Evolutionary conservation across 106 monocot species (phyloP), one percentile per base, ranked within the genome.

Genomic region (Posidonia australis): DNA sequence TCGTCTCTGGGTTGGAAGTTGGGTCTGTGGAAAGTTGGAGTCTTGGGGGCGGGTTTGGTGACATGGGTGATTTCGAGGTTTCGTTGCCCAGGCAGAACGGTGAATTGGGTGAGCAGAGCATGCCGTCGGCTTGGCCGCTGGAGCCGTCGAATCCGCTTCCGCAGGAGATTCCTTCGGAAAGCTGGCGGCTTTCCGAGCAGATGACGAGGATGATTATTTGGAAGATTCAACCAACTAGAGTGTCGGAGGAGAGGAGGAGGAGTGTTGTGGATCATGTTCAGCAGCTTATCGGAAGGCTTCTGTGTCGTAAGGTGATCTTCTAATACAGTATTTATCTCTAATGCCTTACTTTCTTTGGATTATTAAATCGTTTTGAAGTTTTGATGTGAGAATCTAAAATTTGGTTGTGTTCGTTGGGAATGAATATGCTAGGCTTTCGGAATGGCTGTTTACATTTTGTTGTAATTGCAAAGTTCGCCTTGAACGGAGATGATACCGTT

Each of bases 201-300:
- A 19, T 22, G 17, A 54, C 68, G 30, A 28, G 44, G 31, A 3
- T 22, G 44, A 68, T 75, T 12, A 68, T 75, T 23, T 20, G 45
- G 68, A 30, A 29, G 60, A 75, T 75, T 23, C 75, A 75, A 21
- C 75, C 75, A 17, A 68, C 75, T 9, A 51, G 18, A 54, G 68
- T 28, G 22, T 44, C 75, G 9, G 68, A 75, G 52, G 26, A 54
- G 42, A 68, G 68, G 68, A 68, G 75, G 54, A 54, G 45, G 28
- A 23, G 22, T 18, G 68, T 75, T 44, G 46, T 75, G 6, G 75
- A 67, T 5, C 44, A 53, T 28, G 68, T 75, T 44, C 75, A 68
- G 58, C 32, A 28, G 25, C 68, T 75, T 46, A 61, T 75, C n/a
- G 61, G 5, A 62, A 29, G 17, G 57, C 12, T 32, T 32, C 27